These are phyloP conservation scores for Mycena pura DNA, from an alignment of 768 basidiomycete genomes.

Conservation along the genomic window DNA sequence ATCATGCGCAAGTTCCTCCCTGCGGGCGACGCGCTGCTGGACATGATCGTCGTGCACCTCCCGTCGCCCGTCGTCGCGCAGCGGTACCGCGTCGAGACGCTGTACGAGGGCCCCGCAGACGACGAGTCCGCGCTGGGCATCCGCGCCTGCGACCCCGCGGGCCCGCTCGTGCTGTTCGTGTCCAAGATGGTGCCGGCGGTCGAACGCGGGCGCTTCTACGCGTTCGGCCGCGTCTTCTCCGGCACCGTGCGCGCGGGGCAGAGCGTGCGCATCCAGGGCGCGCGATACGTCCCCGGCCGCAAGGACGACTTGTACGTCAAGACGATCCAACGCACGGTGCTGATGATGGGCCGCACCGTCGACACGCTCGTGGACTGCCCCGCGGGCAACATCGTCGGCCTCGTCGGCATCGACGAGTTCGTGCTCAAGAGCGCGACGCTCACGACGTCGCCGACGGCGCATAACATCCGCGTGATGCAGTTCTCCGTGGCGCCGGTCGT, in stretches of 20 bases:
- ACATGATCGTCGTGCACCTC: constrained; percentile 99
- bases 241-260: constrained; percentile 96
- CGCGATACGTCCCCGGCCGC: constrained; percentile 97
- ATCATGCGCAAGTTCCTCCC: constrained; percentile 99
- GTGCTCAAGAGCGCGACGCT: constrained; percentile 98
- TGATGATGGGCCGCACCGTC: constrained; percentile 99
- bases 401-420: constrained; percentile 99
- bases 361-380: constrained; percentile 99
- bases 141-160: constrained; percentile 95
- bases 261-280: constrained; percentile 98
- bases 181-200: constrained; percentile 99
- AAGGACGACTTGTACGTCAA: constrained; percentile 98
- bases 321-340: constrained; percentile 95
- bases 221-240: constrained; percentile 99
- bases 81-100: constrained; percentile 97
- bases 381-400: constrained; percentile 96
- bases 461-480: constrained; percentile 99
- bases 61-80: constrained; percentile 97
- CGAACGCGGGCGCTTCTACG: constrained; percentile 99
- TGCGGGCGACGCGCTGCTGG: constrained; percentile 95
- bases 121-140: constrained; percentile 98
- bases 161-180: constrained; percentile 94
- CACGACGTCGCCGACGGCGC: constrained; percentile 95
- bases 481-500: constrained; percentile 99
- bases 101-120: constrained; percentile 99